Conservation (phyloP, 2,329 filamentous ascomycete genomes). For the Cladophialophora immunda region DNA sequence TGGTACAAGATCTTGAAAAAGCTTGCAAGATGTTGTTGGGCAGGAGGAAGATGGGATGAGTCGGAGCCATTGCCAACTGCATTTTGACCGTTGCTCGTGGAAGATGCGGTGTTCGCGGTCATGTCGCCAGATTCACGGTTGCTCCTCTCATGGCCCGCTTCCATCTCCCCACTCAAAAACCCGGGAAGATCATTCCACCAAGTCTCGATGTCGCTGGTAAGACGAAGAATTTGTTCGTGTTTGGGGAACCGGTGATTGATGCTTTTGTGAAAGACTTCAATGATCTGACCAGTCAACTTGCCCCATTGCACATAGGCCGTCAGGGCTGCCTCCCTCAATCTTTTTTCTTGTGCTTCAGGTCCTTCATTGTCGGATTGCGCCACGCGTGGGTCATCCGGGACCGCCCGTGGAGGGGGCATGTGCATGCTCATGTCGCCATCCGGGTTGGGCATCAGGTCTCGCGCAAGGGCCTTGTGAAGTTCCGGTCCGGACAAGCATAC, state of each 20-base stretch:
- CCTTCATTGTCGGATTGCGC: constrained; percentile 29
- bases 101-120: not conserved
- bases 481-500: constrained; percentile 55
- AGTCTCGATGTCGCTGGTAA: constrained; percentile 53
- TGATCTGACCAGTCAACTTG: constrained; percentile 50
- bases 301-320: constrained; percentile 52
- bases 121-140: constrained; percentile 5
- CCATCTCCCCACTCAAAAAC: constrained; percentile 35
- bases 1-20: constrained; percentile 55
- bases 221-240: constrained; percentile 48
- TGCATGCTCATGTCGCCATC: constrained; percentile 36
- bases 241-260: constrained; percentile 52
- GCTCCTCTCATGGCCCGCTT: constrained; percentile 18
- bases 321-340: constrained; percentile 46
- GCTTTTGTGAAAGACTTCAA: constrained; percentile 54
- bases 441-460: constrained; percentile 23
- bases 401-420: constrained; percentile 30
- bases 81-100: constrained; percentile 11
- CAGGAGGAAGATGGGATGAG: constrained; percentile 12
- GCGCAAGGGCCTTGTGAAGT: constrained; percentile 31
- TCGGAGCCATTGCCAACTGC: not conserved
- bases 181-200: constrained; percentile 54
- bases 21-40: constrained; percentile 40
- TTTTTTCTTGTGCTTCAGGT: constrained; percentile 36
- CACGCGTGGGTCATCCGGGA: constrained; percentile 24